phyloP scores from a whole-genome alignment of 352 stramenopile genomes.

The Phytophthora macrochlamydospora region DNA sequence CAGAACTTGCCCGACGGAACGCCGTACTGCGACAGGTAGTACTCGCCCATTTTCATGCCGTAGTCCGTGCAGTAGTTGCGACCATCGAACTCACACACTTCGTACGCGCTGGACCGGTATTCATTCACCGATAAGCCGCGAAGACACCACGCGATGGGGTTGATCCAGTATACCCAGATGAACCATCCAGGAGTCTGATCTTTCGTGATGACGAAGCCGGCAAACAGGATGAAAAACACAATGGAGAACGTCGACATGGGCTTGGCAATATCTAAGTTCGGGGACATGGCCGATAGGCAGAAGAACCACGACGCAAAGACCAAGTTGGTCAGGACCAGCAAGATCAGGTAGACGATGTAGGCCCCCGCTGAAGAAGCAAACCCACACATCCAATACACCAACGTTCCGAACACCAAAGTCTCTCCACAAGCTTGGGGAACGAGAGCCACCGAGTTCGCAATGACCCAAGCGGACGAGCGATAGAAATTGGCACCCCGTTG shows the following conservation, averaged over 20 bases:
- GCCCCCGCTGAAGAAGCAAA: constrained; percentile 22
- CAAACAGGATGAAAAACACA: constrained; percentile 52
- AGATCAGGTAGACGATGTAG: constrained; percentile 52
- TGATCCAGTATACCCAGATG: constrained; percentile 38
- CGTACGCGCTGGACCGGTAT: constrained; percentile 24
- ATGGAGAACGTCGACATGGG: constrained; percentile 45
- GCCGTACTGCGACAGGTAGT: constrained; percentile 33
- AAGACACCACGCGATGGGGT: constrained; percentile 37
- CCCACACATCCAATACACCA: constrained; percentile 84
- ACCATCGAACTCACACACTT: constrained; percentile 27
- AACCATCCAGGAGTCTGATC: constrained; percentile 40
- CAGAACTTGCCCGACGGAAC: constrained; percentile 23
- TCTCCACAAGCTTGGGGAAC: constrained; percentile 46
- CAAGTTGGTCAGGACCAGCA: constrained; percentile 55
- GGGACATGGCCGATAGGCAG: constrained; percentile 33
- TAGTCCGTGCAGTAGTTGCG: constrained; percentile 26
- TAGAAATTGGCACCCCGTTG: constrained; percentile 79
- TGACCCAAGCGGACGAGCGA: constrained; percentile 62
- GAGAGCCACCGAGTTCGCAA: constrained; percentile 36
- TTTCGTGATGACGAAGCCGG: constrained; percentile 48
- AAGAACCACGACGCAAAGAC: constrained; percentile 59
- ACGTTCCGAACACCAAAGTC: constrained; percentile 64
- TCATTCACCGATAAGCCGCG: constrained; percentile 27
- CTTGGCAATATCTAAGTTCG: constrained; percentile 47
- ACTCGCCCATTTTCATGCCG: constrained; percentile 38